Percentiles rank a stretch among this genome's conserved stretches.
phyloP scores from a whole-genome alignment of 768 basidiomycete species.

The Wakefieldia striispora region DNA sequence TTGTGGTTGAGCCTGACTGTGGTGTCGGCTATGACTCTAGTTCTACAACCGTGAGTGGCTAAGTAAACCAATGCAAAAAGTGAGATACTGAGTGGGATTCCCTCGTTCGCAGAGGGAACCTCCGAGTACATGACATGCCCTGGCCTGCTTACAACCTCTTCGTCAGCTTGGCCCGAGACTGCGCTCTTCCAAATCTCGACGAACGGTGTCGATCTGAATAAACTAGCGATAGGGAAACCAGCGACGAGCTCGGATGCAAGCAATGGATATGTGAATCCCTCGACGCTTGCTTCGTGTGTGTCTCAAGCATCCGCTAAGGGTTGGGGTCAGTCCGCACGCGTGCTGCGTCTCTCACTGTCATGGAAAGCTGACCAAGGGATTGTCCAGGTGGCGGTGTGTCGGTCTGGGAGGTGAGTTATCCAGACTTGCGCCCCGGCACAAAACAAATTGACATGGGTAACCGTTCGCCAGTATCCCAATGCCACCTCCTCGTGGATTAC shows the following conservation, averaged over 20 bases:
- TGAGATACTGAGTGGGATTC: neutral
- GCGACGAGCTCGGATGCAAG: conserved; percentile 47
- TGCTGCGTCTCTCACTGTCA: neutral
- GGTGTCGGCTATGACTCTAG: conserved; percentile 1
- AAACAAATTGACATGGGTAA: neutral
- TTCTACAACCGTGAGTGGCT: conserved; percentile 28
- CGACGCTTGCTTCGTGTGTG: conserved; percentile 60
- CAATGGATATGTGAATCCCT: conserved; percentile 55
- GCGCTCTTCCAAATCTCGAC: conserved; percentile 50
- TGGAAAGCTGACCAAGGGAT: neutral
- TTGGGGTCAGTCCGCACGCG: conserved; percentile 54
- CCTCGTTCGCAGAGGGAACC: conserved; percentile 30
- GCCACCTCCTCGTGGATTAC: conserved; percentile 38
- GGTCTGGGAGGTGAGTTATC: neutral
- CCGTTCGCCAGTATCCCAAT: conserved; percentile 35
- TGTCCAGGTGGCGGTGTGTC: conserved; percentile 33
- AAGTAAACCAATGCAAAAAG: neutral
- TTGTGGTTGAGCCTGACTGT: neutral
- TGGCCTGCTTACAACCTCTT: conserved; percentile 38
- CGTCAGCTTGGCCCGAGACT: conserved; percentile 40
- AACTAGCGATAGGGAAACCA: conserved; percentile 78
- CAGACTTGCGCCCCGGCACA: too few relatives aligned
- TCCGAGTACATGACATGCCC: conserved; percentile 39
- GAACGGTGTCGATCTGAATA: conserved; percentile 54
- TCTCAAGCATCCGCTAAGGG: conserved; percentile 55